A percentile compares a stretch with the other conserved stretches of the same genome.
These are phyloP conservation scores for Tuber melanosporum DNA, from an alignment of 495 filamentous ascomycete genomes.

Conservation along the genomic window DNA sequence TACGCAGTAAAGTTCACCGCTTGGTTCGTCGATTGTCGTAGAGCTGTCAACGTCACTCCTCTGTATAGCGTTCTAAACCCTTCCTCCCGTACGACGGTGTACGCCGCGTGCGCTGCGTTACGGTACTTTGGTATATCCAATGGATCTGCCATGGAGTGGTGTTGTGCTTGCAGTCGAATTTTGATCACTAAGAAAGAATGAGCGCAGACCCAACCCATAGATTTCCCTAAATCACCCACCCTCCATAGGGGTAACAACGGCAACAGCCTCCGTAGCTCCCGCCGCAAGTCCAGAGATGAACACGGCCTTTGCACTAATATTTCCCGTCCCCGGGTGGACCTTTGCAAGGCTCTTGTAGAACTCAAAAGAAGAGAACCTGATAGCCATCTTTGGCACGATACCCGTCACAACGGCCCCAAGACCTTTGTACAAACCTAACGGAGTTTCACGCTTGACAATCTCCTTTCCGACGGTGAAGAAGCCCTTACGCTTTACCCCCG, in stretches of 20 bases:
- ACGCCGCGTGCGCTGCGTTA: constrained; percentile 91
- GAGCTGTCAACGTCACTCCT: constrained; percentile 84
- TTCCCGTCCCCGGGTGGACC: constrained; percentile 50
- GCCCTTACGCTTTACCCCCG: constrained; percentile 78
- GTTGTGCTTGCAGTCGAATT: constrained; percentile 94
- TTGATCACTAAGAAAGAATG: constrained; percentile 60
- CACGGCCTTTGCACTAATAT: constrained; percentile 64
- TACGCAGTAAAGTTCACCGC: constrained; percentile 99
- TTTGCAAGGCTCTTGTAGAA: constrained; percentile 63
- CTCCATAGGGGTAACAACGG: constrained; percentile 96
- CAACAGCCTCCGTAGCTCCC: constrained; percentile 92
- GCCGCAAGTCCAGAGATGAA: constrained; percentile 87
- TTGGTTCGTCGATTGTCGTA: constrained; percentile 94
- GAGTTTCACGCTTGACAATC: constrained; percentile 83
- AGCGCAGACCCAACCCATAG: not conserved
- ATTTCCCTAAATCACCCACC: constrained; percentile 6
- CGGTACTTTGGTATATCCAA: constrained; percentile 57
- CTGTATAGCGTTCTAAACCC: constrained; percentile 80
- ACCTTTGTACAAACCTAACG: constrained; percentile 91
- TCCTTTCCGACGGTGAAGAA: constrained; percentile 82
- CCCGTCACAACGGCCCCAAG: constrained; percentile 91
- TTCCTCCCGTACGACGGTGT: constrained; percentile 87
- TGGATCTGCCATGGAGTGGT: constrained; percentile 58
- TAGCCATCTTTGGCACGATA: constrained; percentile 99
- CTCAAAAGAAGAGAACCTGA: constrained; percentile 97